These are phyloP conservation scores for Daldinia childiae DNA, from an alignment of 495 filamentous ascomycete genomes.

Conservation along the genomic window DNA sequence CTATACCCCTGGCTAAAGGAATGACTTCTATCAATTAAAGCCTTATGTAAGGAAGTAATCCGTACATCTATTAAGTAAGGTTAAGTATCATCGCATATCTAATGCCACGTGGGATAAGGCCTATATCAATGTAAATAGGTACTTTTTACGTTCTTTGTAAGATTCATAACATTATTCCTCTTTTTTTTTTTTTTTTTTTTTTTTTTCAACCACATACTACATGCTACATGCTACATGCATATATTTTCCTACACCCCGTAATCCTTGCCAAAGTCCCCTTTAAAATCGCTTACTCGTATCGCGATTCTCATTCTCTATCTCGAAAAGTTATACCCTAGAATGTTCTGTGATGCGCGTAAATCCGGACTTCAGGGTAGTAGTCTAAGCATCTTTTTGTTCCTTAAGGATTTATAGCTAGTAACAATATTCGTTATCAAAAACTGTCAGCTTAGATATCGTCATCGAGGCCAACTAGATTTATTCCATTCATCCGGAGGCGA, in stretches of 20 bases:
- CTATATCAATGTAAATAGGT: not conserved
- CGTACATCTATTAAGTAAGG: no score
- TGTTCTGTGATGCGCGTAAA: not conserved
- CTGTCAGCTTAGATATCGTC: constrained; percentile 13
- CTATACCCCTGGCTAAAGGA: not conserved
- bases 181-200: not conserved
- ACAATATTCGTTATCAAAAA: not conserved
- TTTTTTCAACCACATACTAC: no score
- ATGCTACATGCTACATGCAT: no score
- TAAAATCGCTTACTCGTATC: not conserved
- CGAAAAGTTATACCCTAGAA: not conserved
- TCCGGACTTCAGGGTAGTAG: not conserved
- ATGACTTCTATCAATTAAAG: no score
- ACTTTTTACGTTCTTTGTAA: no score
- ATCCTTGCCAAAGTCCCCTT: not conserved
- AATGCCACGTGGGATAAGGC: constrained; percentile 32
- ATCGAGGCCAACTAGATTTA: constrained; percentile 3
- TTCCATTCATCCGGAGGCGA: constrained; percentile 25
- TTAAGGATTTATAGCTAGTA: not conserved
- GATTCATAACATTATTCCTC: no score
- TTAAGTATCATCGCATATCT: not conserved
- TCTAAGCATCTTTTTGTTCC: not conserved
- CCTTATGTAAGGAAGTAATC: no score
- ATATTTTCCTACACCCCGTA: not conserved
- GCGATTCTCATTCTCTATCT: not conserved